Base-by-base conservation (phyloP, 768 basidiomycete genomes). In the Agaricus blazei region DNA sequence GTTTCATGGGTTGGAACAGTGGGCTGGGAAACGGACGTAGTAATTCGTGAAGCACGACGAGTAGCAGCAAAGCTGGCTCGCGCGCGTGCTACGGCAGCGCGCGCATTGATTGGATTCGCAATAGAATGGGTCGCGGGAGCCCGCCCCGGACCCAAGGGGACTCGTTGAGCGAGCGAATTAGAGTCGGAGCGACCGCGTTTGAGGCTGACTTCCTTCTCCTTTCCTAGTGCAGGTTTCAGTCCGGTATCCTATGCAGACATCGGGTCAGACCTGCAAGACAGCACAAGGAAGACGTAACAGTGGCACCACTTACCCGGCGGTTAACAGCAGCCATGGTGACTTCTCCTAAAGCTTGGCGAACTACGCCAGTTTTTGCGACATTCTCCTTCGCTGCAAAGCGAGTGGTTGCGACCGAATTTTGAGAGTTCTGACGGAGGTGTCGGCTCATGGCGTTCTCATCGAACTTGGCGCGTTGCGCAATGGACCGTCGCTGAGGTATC, bases 261-360 rank as follows among this genome's bases (percentile, higher is more conserved):
- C 31, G 29, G 43, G 51, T 46, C 51, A 54, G 40, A 37, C 42
- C 26, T 15, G 31, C n/a, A 44, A 19, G 19, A 19, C 19, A 19
- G 19, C 19, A 19, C 19, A 19, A 40, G 43, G 27, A 28, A 7
- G 24, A 46, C 37, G 41, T 19, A 37, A 45, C 49, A 31, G 58
- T 43, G 49, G 53, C 43, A 38, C 45, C 46, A 65, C 80, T 60
- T 64, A 87, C 88, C 75, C 87, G 90, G 67, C 84, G 82, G 69
- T 90, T 90, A 50, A 90, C 81, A 54, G 86, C 84, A 58, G 81
- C 81, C 49, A 81, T 85, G 44, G 88, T 88, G 59, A 94, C 91
- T 71, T 93, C 92, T 56, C 84, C 82, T 48, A 95, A 78, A 40
- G 85, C 90, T 31, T 86, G 78, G 60, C 93, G 81, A 67, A 84